phyloP scores from a whole-genome alignment of 768 basidiomycete species.

The Russula foetens region DNA sequence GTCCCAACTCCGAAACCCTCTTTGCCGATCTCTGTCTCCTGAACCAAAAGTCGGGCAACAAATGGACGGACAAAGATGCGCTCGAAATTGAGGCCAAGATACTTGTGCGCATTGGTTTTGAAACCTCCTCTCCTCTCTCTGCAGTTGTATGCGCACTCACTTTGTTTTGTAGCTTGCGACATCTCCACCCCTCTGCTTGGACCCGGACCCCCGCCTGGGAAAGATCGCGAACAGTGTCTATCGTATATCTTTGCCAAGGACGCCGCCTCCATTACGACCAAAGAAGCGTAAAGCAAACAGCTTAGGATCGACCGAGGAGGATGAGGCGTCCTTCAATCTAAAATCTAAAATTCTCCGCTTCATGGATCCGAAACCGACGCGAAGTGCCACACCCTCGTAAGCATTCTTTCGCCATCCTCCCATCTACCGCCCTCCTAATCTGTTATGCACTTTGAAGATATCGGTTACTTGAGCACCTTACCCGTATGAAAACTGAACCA shows the following conservation, averaged over 20 bases:
- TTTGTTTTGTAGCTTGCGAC: slow-evolving; percentile 52
- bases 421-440: neutral
- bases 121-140: neutral
- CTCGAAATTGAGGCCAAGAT: slow-evolving; percentile 68
- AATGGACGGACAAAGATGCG: slow-evolving; percentile 65
- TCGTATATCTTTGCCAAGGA: slow-evolving; percentile 63
- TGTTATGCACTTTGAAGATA: slow-evolving; percentile 2
- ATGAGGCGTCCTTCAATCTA: slow-evolving; percentile 66
- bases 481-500: neutral
- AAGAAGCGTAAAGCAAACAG: slow-evolving; percentile 63
- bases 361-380: slow-evolving; percentile 57
- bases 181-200: slow-evolving; percentile 66
- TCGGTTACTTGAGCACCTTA: slow-evolving; percentile 16
- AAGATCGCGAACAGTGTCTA: slow-evolving; percentile 70
- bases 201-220: slow-evolving; percentile 69
- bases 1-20: slow-evolving; percentile 67
- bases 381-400: slow-evolving; percentile 42
- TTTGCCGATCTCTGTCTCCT: slow-evolving; percentile 73
- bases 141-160: neutral
- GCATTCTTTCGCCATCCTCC: neutral
- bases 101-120: slow-evolving; percentile 40
- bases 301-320: slow-evolving; percentile 58
- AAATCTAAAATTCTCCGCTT: slow-evolving; percentile 69
- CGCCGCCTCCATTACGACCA: slow-evolving; percentile 48
- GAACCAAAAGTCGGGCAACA: slow-evolving; percentile 46